Conservation (phyloP, 2,329 filamentous ascomycete genomes). For the Phoma herbarum region DNA sequence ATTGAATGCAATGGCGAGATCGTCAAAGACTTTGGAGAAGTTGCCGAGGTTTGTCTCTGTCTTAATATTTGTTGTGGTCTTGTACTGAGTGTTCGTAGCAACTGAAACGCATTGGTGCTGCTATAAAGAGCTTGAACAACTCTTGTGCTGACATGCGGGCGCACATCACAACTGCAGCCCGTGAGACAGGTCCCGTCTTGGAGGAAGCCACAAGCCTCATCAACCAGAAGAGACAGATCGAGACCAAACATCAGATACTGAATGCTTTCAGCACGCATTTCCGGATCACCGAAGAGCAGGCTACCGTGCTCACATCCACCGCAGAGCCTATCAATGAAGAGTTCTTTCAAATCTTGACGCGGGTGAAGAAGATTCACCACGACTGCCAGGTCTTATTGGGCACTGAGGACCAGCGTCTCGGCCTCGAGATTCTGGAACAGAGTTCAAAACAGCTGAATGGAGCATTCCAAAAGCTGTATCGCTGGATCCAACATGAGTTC, state of each 20-base stretch:
- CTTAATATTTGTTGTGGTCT: neutral
- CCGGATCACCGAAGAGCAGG: constrained; percentile 81
- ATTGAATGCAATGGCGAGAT: constrained; percentile 92
- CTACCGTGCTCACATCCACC: constrained; percentile 76
- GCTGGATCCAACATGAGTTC: constrained; percentile 94
- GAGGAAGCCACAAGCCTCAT: constrained; percentile 80
- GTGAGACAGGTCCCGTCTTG: constrained; percentile 76
- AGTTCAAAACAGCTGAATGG: constrained; percentile 85
- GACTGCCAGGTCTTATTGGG: constrained; percentile 91
- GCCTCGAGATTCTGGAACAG: constrained; percentile 89
- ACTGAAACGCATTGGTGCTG: constrained; percentile 82
- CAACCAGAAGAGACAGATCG: constrained; percentile 74
- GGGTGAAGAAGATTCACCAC: constrained; percentile 85
- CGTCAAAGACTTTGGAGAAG: constrained; percentile 84
- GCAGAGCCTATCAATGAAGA: constrained; percentile 83
- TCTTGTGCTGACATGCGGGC: constrained; percentile 82
- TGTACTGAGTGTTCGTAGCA: constrained; percentile 65
- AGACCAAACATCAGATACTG: constrained; percentile 81
- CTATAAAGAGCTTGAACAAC: constrained; percentile 79
- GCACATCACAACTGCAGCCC: constrained; percentile 77
- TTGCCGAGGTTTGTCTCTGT: constrained; percentile 73
- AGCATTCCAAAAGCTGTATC: constrained; percentile 94
- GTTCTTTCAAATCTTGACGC: constrained; percentile 80
- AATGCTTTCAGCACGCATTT: constrained; percentile 83
- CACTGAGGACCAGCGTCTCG: constrained; percentile 86